phyloP scores from a whole-genome alignment of 345 rosid genomes.

The Corymbia maculata region DNA sequence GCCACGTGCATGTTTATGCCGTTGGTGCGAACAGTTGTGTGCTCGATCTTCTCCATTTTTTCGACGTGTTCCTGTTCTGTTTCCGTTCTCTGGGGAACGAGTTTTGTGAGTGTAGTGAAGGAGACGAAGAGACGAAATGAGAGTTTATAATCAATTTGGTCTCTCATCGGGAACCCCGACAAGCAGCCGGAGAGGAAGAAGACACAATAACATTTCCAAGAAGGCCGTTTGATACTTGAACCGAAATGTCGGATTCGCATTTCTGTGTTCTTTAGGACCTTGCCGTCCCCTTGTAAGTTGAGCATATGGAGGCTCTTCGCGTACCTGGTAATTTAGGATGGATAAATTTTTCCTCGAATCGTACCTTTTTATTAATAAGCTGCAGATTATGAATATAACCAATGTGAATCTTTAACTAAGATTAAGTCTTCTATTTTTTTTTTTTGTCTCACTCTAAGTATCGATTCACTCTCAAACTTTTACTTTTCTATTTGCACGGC shows the following conservation, averaged over 20 bases:
- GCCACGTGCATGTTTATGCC: constrained; percentile 27
- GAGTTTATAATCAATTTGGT: not conserved
- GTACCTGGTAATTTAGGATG: not conserved
- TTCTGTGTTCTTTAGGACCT: not conserved
- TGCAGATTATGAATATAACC: too few species aligned
- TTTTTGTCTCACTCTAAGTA: too few species aligned
- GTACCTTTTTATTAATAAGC: too few species aligned
- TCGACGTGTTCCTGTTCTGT: not conserved
- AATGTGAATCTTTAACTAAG: too few species aligned
- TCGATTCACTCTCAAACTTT: too few species aligned
- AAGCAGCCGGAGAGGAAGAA: not conserved
- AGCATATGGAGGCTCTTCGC: too few species aligned
- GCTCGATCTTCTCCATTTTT: constrained; percentile 21
- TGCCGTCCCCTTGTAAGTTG: too few species aligned
- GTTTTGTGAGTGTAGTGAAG: not conserved
- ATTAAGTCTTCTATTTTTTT: too few species aligned
- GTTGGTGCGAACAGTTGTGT: constrained; percentile 10
- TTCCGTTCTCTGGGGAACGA: not conserved
- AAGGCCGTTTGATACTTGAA: not conserved
- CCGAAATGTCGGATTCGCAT: not conserved
- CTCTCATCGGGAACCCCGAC: too few species aligned
- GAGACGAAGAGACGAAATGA: not conserved
- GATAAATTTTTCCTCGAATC: too few species aligned
- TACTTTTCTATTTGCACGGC: too few species aligned
- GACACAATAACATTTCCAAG: not conserved